phyloP scores from a whole-genome alignment of 2,329 filamentous ascomycete species.

The Paramyrothecium sp. region DNA sequence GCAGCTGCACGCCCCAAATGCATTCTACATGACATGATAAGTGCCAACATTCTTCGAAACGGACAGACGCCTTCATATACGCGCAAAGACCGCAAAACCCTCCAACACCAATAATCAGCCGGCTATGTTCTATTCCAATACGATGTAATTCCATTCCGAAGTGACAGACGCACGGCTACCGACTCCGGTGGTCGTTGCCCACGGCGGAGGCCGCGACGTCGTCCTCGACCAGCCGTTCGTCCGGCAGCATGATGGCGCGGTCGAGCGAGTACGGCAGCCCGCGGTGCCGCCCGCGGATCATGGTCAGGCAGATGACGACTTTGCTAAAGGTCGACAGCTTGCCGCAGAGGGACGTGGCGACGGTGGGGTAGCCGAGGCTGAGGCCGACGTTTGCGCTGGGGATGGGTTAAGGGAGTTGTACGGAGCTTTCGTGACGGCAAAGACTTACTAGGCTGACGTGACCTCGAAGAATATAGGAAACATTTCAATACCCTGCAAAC shows the following conservation, averaged over 20 bases:
- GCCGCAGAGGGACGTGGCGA: conserved; percentile 25
- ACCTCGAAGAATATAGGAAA: conserved; percentile 33
- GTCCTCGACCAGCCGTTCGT: conserved; percentile 15
- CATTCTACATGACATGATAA: too few species aligned
- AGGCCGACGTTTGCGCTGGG: conserved; percentile 34
- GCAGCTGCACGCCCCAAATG: too few species aligned
- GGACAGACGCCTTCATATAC: too few species aligned
- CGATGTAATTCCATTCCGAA: too few species aligned
- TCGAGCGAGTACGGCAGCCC: conserved; percentile 32
- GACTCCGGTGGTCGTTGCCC: background rate
- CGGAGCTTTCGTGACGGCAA: too few species aligned
- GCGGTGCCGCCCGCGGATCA: conserved; percentile 35
- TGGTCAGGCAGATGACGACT: conserved; percentile 34
- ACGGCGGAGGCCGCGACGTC: conserved; percentile 1
- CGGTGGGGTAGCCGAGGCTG: conserved; percentile 29
- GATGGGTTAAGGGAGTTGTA: too few species aligned
- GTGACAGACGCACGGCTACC: background rate
- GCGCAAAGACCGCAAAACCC: too few species aligned
- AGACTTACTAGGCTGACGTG: conserved; percentile 29
- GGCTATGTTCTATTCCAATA: too few species aligned
- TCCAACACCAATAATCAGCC: too few species aligned
- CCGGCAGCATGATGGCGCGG: conserved; percentile 29
- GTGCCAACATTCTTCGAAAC: too few species aligned
- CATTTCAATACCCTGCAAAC: conserved; percentile 22
- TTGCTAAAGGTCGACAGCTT: conserved; percentile 31